Conservation (phyloP, 805 yeast genomes). For the Saccharomyces mikatae region DNA sequence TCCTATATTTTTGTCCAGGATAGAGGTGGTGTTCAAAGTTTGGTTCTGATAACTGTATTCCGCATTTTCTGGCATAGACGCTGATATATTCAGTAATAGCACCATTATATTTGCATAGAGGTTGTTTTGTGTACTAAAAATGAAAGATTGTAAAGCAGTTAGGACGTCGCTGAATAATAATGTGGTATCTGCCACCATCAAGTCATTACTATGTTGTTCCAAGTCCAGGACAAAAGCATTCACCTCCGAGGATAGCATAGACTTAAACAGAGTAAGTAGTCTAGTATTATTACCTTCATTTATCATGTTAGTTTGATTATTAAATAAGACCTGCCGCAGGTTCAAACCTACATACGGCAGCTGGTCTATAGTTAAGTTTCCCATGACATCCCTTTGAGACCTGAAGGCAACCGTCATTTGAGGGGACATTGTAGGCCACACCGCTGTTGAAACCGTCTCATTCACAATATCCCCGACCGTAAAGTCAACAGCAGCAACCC, state of each 20-base stretch:
- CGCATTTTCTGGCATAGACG: not conserved
- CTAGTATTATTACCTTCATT: constrained; percentile 22
- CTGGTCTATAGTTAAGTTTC: constrained; percentile 35
- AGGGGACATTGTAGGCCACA: constrained; percentile 30
- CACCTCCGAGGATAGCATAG: constrained; percentile 38
- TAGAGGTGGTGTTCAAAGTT: constrained; percentile 13
- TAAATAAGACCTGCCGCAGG: constrained; percentile 28
- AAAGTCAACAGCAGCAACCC: not conserved
- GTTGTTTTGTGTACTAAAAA: constrained; percentile 37
- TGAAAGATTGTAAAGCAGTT: constrained; percentile 27
- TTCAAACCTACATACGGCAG: constrained; percentile 35
- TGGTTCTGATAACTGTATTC: not conserved
- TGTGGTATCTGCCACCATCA: constrained; percentile 13
- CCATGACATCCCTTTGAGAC: constrained; percentile 41
- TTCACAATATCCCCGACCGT: not conserved
- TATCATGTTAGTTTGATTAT: constrained; percentile 16
- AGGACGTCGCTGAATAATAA: constrained; percentile 25
- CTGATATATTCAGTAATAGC: constrained; percentile 32
- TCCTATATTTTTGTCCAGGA: constrained; percentile 15
- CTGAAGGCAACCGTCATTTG: constrained; percentile 32
- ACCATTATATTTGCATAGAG: constrained; percentile 39
- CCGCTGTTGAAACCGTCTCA: not conserved
- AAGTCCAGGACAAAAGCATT: constrained; percentile 44
- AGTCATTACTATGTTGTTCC: constrained; percentile 43
- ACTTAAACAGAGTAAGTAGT: constrained; percentile 24